Conservation (phyloP, 2,329 filamentous ascomycete genomes). For the Fusarium gaditjirri region DNA sequence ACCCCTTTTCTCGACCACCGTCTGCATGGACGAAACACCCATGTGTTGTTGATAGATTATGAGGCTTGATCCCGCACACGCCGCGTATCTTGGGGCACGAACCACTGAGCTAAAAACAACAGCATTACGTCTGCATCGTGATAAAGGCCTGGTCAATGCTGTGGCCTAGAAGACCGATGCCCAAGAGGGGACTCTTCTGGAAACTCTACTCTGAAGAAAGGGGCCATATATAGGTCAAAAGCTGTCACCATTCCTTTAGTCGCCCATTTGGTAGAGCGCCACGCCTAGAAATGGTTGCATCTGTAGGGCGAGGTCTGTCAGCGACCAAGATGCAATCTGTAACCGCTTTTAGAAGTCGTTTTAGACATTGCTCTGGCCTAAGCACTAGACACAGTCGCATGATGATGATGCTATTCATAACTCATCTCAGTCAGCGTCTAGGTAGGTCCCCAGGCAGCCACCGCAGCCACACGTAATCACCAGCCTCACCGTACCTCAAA, state of each 20-base stretch:
- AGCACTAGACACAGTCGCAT: background rate
- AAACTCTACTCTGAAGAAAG: slow-evolving; percentile 20
- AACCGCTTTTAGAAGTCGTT: background rate
- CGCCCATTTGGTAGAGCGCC: slow-evolving; percentile 16
- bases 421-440: background rate
- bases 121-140: slow-evolving; percentile 30
- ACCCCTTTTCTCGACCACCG: slow-evolving; percentile 35
- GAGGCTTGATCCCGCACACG: slow-evolving; percentile 20
- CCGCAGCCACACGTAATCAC: slow-evolving; percentile 17
- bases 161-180: slow-evolving; percentile 7
- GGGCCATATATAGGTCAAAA: background rate
- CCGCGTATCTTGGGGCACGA: slow-evolving; percentile 31
- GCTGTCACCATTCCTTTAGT: background rate
- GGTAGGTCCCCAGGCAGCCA: background rate
- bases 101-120: slow-evolving; percentile 29
- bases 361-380: background rate
- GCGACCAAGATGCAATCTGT: background rate
- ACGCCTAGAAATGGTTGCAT: slow-evolving; percentile 17
- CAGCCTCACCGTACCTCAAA: background rate
- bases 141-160: slow-evolving; percentile 33
- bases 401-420: background rate
- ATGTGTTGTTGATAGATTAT: slow-evolving; percentile 31
- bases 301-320: slow-evolving; percentile 3
- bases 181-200: slow-evolving; percentile 22
- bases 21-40: slow-evolving; percentile 23